Percentiles rank a stretch among this genome's conserved stretches.
These are phyloP conservation scores for Pleurotus salmoneostramineus DNA, from an alignment of 768 basidiomycete species.

Conservation along the genomic window DNA sequence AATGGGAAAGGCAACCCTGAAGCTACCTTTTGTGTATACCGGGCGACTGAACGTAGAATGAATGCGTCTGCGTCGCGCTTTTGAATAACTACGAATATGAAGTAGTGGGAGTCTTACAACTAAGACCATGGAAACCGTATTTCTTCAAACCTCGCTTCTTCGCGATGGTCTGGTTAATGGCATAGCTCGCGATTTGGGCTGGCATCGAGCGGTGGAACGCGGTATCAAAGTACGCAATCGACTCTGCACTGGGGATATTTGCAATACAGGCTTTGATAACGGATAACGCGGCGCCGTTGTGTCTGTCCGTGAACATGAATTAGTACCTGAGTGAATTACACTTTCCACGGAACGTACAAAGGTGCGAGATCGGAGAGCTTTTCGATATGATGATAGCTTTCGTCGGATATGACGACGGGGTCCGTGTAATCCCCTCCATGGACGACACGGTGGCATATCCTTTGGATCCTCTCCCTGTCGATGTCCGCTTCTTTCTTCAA, in stretches of 20 bases:
- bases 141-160: slow-evolving; percentile 69
- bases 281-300: slow-evolving; percentile 59
- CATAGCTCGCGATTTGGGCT: slow-evolving; percentile 71
- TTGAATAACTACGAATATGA: not conserved
- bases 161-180: slow-evolving; percentile 64
- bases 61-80: slow-evolving; percentile 44
- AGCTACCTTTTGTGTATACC: slow-evolving; percentile 50
- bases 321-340: not conserved
- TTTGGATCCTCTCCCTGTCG: slow-evolving; percentile 37
- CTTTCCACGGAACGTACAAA: too few species aligned
- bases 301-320: slow-evolving; percentile 27
- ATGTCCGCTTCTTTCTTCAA: slow-evolving; percentile 39
- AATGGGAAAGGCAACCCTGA: not conserved
- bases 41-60: slow-evolving; percentile 62
- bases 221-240: slow-evolving; percentile 87
- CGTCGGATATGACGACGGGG: slow-evolving; percentile 63
- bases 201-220: slow-evolving; percentile 81
- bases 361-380: slow-evolving; percentile 76
- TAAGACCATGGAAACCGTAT: slow-evolving; percentile 90
- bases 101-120: slow-evolving; percentile 40
- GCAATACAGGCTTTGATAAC: slow-evolving; percentile 60
- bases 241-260: slow-evolving; percentile 60
- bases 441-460: slow-evolving; percentile 78
- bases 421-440: slow-evolving; percentile 81
- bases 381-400: slow-evolving; percentile 70